Conservation (phyloP, 352 stramenopile species). For the Globisporangium alternatum region DNA sequence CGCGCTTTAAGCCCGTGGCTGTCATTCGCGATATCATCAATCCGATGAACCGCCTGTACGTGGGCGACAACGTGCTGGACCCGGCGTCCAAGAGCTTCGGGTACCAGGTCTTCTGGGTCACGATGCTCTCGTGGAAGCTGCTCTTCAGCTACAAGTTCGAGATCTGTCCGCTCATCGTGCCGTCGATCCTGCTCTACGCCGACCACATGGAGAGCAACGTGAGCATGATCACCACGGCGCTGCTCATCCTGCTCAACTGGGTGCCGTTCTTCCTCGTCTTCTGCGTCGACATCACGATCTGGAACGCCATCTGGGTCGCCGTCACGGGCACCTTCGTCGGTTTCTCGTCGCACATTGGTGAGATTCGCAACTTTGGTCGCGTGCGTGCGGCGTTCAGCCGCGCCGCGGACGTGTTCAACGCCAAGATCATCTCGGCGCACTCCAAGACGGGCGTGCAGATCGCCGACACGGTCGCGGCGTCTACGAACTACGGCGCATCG, state of each 20-base stretch:
- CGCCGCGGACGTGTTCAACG: slow-evolving; percentile 84
- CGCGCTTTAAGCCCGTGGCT: slow-evolving; percentile 57
- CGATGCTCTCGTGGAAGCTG: slow-evolving; percentile 95
- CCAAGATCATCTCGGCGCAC: slow-evolving; percentile 74
- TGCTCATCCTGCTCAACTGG: slow-evolving; percentile 96
- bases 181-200: slow-evolving; percentile 94
- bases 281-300: slow-evolving; percentile 98
- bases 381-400: slow-evolving; percentile 85
- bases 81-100: slow-evolving; percentile 84
- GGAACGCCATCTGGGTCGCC: slow-evolving; percentile 96
- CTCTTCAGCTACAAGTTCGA: slow-evolving; percentile 99
- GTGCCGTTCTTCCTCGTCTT: slow-evolving; percentile 98
- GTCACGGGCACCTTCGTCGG: slow-evolving; percentile 96
- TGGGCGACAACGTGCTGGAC: slow-evolving; percentile 95
- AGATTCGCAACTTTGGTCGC: slow-evolving; percentile 92
- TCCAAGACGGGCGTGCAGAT: slow-evolving; percentile 78
- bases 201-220: slow-evolving; percentile 93
- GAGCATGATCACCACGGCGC: slow-evolving; percentile 75
- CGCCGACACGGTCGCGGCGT: slow-evolving; percentile 23
- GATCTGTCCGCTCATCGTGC: slow-evolving; percentile 94
- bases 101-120: slow-evolving; percentile 96
- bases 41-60: slow-evolving; percentile 96
- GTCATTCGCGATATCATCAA: slow-evolving; percentile 86
- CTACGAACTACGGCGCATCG: slow-evolving; percentile 42
- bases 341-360: slow-evolving; percentile 96